Evolutionary conservation across 352 stramenopile species (phyloP), one percentile per base, ranked within the genome.

Genomic region (Phytophthora pinifolia): DNA sequence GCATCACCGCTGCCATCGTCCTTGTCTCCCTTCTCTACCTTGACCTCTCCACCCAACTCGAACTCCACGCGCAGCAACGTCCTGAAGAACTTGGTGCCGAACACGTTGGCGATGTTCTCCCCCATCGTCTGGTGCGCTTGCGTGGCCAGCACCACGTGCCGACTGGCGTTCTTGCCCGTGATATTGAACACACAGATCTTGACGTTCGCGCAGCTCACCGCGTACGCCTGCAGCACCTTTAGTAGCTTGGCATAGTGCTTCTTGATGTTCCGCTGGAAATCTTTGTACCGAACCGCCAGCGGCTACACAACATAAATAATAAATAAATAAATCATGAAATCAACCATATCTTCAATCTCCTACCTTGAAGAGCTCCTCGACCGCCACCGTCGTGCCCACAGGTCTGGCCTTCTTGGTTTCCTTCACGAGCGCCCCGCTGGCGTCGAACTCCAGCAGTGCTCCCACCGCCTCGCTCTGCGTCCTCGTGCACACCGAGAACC

Each of bases 241-340:
- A 99, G 76, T 48, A 98, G 63, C 48, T 95, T 97, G 15, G 76
- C 70, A 51, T 96, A 98, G 56, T 99, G 94, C 27, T 79, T 86
- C 66, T 98, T 98, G 32, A 97, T 94, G 63, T 96, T 89, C n/a
- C 86, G 83, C 14, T 87, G 67, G 53, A 99, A 97, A 53, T 99
- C 95, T 12, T 85, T 89, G 55, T 93, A 74, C 7, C 97, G 75
- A 17, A 99, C 96, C 5, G 95, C 89, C 29, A 99, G 67, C 5
- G 81, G 75, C 60, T 96, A 37, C 36, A 59, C 12, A 29, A 2
- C 17, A 15, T 13, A 25, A 25, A 12, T 20, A 59, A 46, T 27
- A 27, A 27, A 27, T 27, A 27, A 27, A 32, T 6, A 9, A 57
- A 30, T 9, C 46, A 35, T 31, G 46, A 37, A 9, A 41, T 61